Evolutionary conservation across 75 land plant species (phyloP).

Genomic region (Larix kaempferi): DNA sequence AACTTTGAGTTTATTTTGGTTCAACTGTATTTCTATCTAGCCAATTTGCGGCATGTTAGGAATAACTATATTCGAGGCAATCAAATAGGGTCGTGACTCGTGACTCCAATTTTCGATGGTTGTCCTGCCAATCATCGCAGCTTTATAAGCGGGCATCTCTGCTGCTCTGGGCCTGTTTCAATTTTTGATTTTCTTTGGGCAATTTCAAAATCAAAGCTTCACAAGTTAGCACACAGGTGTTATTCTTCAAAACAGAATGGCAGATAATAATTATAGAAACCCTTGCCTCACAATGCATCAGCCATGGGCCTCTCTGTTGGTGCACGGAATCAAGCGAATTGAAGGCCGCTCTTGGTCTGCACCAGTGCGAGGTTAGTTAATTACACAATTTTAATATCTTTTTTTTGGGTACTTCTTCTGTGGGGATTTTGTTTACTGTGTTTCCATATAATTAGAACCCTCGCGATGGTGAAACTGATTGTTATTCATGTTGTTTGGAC

Average conservation of each 20-base stretch:
- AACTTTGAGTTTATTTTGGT: too few species aligned
- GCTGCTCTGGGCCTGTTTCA: background rate
- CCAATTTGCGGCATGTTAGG: too few species aligned
- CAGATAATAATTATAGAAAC: slow-evolving; percentile 30
- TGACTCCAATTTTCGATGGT: too few species aligned
- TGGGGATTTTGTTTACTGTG: background rate
- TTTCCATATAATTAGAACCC: background rate
- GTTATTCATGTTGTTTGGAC: too few species aligned
- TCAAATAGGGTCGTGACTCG: too few species aligned
- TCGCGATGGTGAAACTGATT: background rate
- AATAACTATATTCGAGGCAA: too few species aligned
- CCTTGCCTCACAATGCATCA: slow-evolving; percentile 92
- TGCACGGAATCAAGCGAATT: slow-evolving; percentile 88
- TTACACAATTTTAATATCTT: background rate
- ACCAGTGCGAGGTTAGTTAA: slow-evolving; percentile 53
- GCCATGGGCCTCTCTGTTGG: slow-evolving; percentile 94
- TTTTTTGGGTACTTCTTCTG: background rate
- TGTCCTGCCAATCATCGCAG: background rate
- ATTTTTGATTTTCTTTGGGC: background rate
- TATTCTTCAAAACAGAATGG: background rate
- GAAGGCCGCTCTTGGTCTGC: slow-evolving; percentile 96
- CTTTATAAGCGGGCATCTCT: background rate
- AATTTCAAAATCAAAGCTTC: background rate
- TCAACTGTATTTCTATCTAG: too few species aligned
- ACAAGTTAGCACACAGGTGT: background rate